Evolutionary conservation across 176 grass and related monocot species (phyloP).

Genomic region (Juncus inflexus): DNA sequence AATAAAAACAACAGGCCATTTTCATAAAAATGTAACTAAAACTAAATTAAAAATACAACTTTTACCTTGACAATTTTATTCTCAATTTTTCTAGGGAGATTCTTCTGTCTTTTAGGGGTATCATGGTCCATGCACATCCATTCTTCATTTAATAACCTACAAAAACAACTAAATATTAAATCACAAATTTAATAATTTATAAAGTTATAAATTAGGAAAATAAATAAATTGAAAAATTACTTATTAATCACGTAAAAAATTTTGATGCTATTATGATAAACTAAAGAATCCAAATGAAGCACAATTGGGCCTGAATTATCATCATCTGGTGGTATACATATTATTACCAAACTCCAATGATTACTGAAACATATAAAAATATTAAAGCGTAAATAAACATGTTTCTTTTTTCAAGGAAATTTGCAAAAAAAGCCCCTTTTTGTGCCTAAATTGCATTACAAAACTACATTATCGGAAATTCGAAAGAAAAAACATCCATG

Average conservation of each 20-base stretch:
- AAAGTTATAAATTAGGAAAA: slow-evolving; percentile 1
- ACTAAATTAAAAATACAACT: neutral
- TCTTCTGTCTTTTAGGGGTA: slow-evolving; percentile 47
- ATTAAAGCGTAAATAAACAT: slow-evolving; percentile 19
- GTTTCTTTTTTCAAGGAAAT: no score
- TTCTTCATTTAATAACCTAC: slow-evolving; percentile 75
- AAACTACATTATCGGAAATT: no score
- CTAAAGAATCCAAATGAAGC: slow-evolving; percentile 98
- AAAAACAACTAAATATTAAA: slow-evolving; percentile 8
- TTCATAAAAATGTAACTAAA: neutral
- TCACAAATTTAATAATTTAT: slow-evolving; percentile 11
- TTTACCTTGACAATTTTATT: slow-evolving; percentile 49
- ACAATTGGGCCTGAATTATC: slow-evolving; percentile 65
- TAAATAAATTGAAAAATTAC: slow-evolving; percentile 34
- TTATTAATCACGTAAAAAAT: slow-evolving; percentile 59
- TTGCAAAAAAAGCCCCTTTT: no score
- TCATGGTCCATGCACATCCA: slow-evolving; percentile 58
- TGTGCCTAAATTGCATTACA: no score
- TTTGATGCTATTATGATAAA: slow-evolving; percentile 57
- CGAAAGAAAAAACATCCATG: neutral
- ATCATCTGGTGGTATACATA: slow-evolving; percentile 79
- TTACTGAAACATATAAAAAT: slow-evolving; percentile 37
- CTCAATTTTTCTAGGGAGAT: slow-evolving; percentile 56
- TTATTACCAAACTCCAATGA: slow-evolving; percentile 93
- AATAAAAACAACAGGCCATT: slow-evolving; percentile 20